A percentile compares a stretch with the other conserved stretches of the same genome.
Conservation (phyloP, 164 flowering plant species). For the Cinnamomum micranthum region DNA sequence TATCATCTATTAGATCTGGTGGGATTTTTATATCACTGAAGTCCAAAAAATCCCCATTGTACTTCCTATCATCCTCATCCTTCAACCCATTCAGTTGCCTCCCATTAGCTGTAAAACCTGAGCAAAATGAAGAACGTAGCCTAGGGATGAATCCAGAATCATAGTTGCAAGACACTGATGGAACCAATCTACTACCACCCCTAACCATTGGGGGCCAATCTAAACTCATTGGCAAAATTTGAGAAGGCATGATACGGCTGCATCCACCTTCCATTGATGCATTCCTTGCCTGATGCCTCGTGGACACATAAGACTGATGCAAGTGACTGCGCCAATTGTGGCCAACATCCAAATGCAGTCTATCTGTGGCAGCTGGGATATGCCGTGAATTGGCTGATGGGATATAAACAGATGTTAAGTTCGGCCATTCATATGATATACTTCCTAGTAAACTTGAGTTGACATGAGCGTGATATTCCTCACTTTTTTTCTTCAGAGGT, state of each 20-base stretch:
- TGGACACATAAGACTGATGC: constrained; percentile 52
- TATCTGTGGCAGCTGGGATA: constrained; percentile 81
- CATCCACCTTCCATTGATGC: constrained; percentile 47
- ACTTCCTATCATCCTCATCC: constrained; percentile 55
- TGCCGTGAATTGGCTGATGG: constrained; percentile 48
- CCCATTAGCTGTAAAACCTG: constrained; percentile 38
- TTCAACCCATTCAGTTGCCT: constrained; percentile 37
- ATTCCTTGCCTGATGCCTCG: constrained; percentile 59
- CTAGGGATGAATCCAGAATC: constrained; percentile 66
- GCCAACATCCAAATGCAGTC: constrained; percentile 92
- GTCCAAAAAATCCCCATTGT: constrained; percentile 48
- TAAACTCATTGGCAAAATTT: constrained; percentile 61
- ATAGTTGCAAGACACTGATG: constrained; percentile 58
- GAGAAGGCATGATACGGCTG: constrained; percentile 40
- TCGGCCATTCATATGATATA: constrained; percentile 82
- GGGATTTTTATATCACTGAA: constrained; percentile 35
- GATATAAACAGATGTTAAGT: constrained; percentile 48
- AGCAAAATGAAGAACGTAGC: constrained; percentile 46
- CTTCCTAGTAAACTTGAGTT: constrained; percentile 34
- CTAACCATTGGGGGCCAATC: constrained; percentile 91
- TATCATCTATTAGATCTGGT: constrained; percentile 57
- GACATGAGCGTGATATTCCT: constrained; percentile 21
- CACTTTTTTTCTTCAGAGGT: constrained; percentile 27
- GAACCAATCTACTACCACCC: constrained; percentile 43
- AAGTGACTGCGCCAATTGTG: constrained; percentile 65